These are phyloP conservation scores for Trichocomaceae sp. DNA, from an alignment of 2,329 filamentous ascomycete genomes.

Conservation along the genomic window DNA sequence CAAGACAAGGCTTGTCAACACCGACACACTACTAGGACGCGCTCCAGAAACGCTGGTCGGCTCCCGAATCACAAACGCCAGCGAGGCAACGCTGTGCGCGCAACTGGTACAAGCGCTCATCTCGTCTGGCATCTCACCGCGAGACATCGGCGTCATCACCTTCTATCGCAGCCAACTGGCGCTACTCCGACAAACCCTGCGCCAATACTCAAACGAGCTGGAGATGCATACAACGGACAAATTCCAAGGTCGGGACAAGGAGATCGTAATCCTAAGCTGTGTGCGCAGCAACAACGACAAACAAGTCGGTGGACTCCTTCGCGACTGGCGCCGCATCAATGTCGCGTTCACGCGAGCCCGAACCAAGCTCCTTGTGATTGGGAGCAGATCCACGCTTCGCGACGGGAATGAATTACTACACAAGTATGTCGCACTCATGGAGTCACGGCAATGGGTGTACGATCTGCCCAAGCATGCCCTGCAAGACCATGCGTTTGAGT, in stretches of 20 bases:
- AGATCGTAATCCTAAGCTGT: conserved; percentile 78
- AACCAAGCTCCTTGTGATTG: conserved; percentile 83
- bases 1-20: conserved; percentile 84
- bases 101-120: conserved; percentile 78
- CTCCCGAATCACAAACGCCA: conserved; percentile 77
- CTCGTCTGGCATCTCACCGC: conserved; percentile 63
- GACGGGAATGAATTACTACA: conserved; percentile 65
- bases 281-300: conserved; percentile 79
- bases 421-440: conserved; percentile 70
- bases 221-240: conserved; percentile 97
- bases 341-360: conserved; percentile 91
- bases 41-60: conserved; percentile 63
- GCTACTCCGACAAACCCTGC: conserved; percentile 67
- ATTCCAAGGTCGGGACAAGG: conserved; percentile 94
- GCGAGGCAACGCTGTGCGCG: conserved; percentile 70
- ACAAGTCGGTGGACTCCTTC: conserved; percentile 81
- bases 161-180: conserved; percentile 92
- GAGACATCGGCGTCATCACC: conserved; percentile 88
- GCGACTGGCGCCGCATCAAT: conserved; percentile 89
- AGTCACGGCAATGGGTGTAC: conserved; percentile 70
- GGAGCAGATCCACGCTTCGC: conserved; percentile 69
- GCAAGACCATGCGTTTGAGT: conserved; percentile 62
- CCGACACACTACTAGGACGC: conserved; percentile 61
- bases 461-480: conserved; percentile 61
- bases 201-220: conserved; percentile 53